A percentile compares a stretch with the other conserved stretches of the same genome.
Conservation (phyloP, 441 rosid species). For the Croton setiger region DNA sequence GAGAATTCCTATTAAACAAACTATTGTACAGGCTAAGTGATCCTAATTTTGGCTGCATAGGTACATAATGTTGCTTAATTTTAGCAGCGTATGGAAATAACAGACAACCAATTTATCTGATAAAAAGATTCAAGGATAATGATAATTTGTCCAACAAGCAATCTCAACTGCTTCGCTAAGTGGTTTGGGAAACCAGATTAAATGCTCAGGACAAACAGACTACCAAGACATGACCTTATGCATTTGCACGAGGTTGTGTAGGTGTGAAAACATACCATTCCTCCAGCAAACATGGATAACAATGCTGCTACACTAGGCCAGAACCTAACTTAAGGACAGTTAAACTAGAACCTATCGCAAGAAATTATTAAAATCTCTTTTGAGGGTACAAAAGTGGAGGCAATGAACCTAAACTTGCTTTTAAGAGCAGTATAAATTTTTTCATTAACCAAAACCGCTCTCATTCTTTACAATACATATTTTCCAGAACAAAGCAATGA, state of each 20-base stretch:
- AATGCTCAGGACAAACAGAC: background rate
- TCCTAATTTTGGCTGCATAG: background rate
- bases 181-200: background rate
- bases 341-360: too few relatives aligned
- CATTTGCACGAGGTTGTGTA: background rate
- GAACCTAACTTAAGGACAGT: background rate
- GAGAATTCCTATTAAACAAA: background rate
- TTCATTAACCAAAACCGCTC: background rate
- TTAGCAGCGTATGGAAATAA: background rate
- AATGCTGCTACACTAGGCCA: background rate
- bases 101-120: background rate
- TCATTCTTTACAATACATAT: background rate
- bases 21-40: background rate
- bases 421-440: background rate
- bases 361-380: background rate
- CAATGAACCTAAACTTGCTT: background rate
- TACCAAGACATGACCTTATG: background rate
- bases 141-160: background rate
- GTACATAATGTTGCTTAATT: too few relatives aligned
- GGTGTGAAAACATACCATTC: background rate
- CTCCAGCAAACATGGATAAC: background rate
- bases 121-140: background rate
- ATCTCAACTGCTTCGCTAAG: background rate
- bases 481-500: background rate
- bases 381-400: background rate